A percentile compares a stretch with the other conserved stretches of the same genome.
Evolutionary conservation across 1,139 yeast genomes (phyloP).

Genomic region (Hansenula lynferdii): DNA sequence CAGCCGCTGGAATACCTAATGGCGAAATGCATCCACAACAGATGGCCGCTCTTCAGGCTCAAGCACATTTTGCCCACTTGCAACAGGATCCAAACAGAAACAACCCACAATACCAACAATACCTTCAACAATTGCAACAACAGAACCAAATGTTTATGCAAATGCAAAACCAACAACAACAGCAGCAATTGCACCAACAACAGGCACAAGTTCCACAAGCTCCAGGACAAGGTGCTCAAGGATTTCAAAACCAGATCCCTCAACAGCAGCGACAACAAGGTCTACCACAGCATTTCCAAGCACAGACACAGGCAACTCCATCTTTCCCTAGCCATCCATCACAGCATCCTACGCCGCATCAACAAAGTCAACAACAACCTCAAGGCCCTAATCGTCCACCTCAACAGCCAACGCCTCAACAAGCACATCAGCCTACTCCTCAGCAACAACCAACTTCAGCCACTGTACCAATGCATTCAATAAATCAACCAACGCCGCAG

Average conservation of each 20-base stretch:
- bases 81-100: constrained; percentile 15
- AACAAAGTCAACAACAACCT: constrained; percentile 8
- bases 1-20: not conserved
- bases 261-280: constrained; percentile 22
- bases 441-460: constrained; percentile 7
- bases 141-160: constrained; percentile 1
- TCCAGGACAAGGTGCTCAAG: not conserved
- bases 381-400: not conserved
- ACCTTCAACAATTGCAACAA: constrained; percentile 7
- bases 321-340: constrained; percentile 5
- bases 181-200: constrained; percentile 14
- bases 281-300: constrained; percentile 17
- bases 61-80: constrained; percentile 11
- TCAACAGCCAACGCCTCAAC: constrained; percentile 10
- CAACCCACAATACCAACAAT: constrained; percentile 21
- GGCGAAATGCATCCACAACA: constrained; percentile 14
- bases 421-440: constrained; percentile 9
- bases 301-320: constrained; percentile 9
- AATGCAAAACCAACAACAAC: constrained; percentile 10
- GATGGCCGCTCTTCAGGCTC: constrained; percentile 13
- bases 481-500: constrained; percentile 10
- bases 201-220: constrained; percentile 6
- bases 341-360: constrained; percentile 10
- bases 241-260: constrained; percentile 12
- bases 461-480: constrained; percentile 9